Evolutionary conservation across 2,329 filamentous ascomycete genomes (phyloP).

Genomic region (Chaetomium sp.): DNA sequence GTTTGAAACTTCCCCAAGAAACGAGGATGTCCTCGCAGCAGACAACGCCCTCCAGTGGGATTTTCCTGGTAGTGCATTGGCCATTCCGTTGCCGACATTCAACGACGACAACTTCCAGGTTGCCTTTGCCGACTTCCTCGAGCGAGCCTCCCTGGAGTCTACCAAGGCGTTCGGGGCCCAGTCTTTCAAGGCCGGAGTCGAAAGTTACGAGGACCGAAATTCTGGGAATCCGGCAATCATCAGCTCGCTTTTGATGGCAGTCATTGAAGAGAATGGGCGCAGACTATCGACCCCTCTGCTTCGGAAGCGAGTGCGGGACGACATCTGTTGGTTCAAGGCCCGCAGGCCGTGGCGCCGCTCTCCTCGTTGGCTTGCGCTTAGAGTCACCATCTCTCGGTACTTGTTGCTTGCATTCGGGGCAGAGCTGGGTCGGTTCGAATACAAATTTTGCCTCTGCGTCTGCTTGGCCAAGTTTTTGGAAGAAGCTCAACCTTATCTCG

Average conservation of each 20-base stretch:
- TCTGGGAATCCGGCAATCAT: not conserved
- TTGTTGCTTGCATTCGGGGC: not conserved
- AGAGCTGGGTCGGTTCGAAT: not conserved
- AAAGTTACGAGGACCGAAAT: not conserved
- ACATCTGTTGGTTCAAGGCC: not conserved
- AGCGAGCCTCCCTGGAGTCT: not conserved
- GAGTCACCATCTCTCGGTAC: not conserved
- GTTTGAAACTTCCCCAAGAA: not conserved
- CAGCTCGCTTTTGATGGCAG: not conserved
- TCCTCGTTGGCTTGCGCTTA: not conserved
- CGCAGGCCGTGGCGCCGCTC: not conserved
- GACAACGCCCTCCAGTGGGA: not conserved
- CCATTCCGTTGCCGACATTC: not conserved
- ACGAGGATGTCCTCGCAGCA: not conserved
- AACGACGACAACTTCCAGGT: not conserved
- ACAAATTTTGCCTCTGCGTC: not conserved
- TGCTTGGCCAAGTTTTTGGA: not conserved
- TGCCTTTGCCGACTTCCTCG: not conserved
- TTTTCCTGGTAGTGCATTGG: not conserved
- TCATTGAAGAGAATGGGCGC: not conserved
- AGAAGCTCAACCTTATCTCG: not conserved
- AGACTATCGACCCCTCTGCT: not conserved
- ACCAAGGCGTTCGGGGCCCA: not conserved
- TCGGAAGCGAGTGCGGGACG: not conserved
- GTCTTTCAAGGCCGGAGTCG: not conserved